Evolutionary conservation across 2,329 filamentous ascomycete genomes (phyloP), one percentile per base, ranked within the genome.

Genomic region (Pseudogymnoascus destructans): DNA sequence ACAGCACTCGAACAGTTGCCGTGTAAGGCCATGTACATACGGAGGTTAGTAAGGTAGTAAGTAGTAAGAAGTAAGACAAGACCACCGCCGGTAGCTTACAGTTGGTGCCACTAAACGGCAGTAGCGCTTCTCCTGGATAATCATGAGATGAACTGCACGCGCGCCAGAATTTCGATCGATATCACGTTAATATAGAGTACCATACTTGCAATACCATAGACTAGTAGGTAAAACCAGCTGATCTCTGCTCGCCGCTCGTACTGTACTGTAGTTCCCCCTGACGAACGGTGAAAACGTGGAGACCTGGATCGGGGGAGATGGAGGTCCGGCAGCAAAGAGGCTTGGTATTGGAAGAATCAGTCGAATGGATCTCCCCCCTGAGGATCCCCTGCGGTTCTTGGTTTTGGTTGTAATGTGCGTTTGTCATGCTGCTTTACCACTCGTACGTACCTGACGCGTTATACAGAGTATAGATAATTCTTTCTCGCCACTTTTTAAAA

Each of bases 1-100:
- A 49, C 42, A 49, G n/a, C 42, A 52, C 46, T 52, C 46, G 46
- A 52, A 52, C 46, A 52, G 46, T 52, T 32, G 11, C 46, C 46
- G 25, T 15, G 19, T 52, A 52, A 32, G 23, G 36, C 17, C 13
- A 13, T 8, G 27, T 30, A 2, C 27, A 30, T 30, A 11, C 3
- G 9, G 27, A 35, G 33, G 33, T n/a, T 35, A 35, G n/a, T 36
- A 36, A 17, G 15, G 19, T 38, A 10, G 36, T 21, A 40, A 19
- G 17, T 23, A n/a, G 40, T 46, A 46, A 46, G 40, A 46, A n/a
- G 32, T 33, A 33, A 33, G 32, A 33, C 32, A 33, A 5, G 11
- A 33, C 30, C 38, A 23, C 38, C 21, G 21, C 38, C 21, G 21
- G 42, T 30, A 52, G 25, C 46, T 52, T 30, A 52, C 46, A 52